Evolutionary conservation across 73 alveolate genomes (phyloP).

Genomic region (Halteria grandinella): DNA sequence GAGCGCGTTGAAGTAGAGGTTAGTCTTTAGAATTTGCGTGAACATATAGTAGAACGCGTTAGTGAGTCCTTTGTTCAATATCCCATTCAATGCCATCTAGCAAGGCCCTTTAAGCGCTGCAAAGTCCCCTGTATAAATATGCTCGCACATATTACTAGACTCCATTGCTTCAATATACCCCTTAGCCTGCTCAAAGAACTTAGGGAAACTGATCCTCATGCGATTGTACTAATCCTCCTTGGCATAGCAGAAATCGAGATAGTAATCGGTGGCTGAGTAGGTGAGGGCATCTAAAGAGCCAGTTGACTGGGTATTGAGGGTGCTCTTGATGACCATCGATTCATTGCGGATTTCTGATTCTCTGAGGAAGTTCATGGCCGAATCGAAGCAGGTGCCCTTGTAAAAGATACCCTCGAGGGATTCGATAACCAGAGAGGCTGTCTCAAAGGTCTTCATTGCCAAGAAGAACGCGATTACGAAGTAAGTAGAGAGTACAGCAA

Average conservation of each 20-base stretch:
- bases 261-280: conserved; percentile 19
- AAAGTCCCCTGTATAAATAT: not conserved
- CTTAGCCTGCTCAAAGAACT: not conserved
- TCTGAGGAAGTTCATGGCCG: conserved; percentile 19
- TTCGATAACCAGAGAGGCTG: conserved; percentile 5
- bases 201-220: not conserved
- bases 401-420: conserved; percentile 5
- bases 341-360: conserved; percentile 18
- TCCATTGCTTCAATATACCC: not conserved
- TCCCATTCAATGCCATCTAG: conserved; percentile 1
- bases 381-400: conserved; percentile 33
- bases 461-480: conserved; percentile 27
- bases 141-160: conserved; percentile 7
- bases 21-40: conserved; percentile 5
- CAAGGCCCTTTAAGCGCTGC: not conserved
- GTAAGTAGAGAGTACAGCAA: not conserved
- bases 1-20: not conserved
- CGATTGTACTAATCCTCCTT: not conserved
- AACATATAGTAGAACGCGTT: conserved; percentile 30
- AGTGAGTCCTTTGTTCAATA: not conserved
- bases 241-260: not conserved
- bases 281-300: not conserved
- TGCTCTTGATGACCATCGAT: too few relatives aligned
- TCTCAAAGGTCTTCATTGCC: conserved; percentile 19
- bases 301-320: not conserved